A percentile compares a stretch with the other conserved stretches of the same genome.
Evolutionary conservation across 805 yeast species (phyloP).

Genomic region (Yamadazyma philogaea): DNA sequence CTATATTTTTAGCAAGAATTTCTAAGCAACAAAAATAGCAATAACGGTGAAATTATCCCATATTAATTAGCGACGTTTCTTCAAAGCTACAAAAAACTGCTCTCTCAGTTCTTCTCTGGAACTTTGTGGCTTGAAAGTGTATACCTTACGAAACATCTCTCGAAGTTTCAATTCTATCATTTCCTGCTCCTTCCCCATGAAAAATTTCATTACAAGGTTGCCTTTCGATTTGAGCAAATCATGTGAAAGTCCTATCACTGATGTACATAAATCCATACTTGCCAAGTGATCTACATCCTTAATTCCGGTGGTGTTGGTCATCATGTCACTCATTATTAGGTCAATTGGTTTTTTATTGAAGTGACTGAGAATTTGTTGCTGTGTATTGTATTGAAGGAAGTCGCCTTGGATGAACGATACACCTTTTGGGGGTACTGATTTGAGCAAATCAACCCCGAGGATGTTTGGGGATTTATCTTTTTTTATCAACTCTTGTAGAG

Average conservation of each 20-base stretch:
- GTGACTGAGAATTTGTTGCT: constrained; percentile 49
- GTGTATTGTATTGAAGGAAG: constrained; percentile 47
- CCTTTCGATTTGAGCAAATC: constrained; percentile 73
- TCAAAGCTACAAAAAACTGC: constrained; percentile 71
- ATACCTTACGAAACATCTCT: constrained; percentile 59
- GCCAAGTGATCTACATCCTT: constrained; percentile 75
- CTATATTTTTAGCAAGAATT: not conserved
- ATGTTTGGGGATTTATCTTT: constrained; percentile 44
- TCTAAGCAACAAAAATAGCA: not conserved
- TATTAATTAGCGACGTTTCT: constrained; percentile 28
- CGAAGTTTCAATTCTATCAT: constrained; percentile 58
- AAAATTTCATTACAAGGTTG: constrained; percentile 74
- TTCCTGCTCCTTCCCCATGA: constrained; percentile 75
- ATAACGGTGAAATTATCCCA: not conserved
- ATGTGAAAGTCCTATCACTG: constrained; percentile 75
- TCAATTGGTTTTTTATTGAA: constrained; percentile 38
- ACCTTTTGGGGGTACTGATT: constrained; percentile 36
- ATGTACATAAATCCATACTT: constrained; percentile 91
- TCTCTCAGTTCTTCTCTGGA: constrained; percentile 79
- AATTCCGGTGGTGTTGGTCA: constrained; percentile 87
- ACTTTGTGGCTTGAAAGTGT: constrained; percentile 75
- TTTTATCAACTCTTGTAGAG: constrained; percentile 41
- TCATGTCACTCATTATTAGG: constrained; percentile 72
- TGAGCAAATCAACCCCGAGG: constrained; percentile 63
- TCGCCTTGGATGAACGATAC: constrained; percentile 40